Percentiles rank a stretch among this genome's conserved stretches.
phyloP scores from a whole-genome alignment of 441 rosid species.

The Iberis amara region DNA sequence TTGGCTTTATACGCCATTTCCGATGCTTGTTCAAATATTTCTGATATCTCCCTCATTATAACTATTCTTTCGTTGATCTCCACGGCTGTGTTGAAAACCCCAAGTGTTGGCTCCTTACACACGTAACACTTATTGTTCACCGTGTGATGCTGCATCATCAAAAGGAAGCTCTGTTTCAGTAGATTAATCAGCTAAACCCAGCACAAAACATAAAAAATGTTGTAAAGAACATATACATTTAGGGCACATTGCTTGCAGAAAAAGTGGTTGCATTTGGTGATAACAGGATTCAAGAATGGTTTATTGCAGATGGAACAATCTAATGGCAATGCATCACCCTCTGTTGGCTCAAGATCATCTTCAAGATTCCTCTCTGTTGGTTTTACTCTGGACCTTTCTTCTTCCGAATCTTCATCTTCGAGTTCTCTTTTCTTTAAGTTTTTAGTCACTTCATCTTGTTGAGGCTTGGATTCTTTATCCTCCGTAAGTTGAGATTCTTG shows the following conservation, averaged over 20 bases:
- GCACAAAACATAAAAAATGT: too few species aligned
- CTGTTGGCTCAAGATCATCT: slow-evolving; percentile 22
- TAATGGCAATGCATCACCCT: slow-evolving; percentile 44
- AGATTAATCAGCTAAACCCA: too few species aligned
- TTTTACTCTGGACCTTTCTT: background rate
- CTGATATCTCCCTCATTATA: background rate
- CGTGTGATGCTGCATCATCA: slow-evolving; percentile 52
- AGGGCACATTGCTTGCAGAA: slow-evolving; percentile 72
- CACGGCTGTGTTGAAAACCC: slow-evolving; percentile 62
- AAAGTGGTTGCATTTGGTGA: slow-evolving; percentile 69
- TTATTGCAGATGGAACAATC: slow-evolving; percentile 67
- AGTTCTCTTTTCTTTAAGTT: background rate
- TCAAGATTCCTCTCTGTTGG: slow-evolving; percentile 34
- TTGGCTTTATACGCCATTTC: background rate
- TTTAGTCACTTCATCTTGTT: background rate
- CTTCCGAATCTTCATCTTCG: background rate
- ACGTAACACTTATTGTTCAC: slow-evolving; percentile 68
- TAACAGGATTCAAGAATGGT: slow-evolving; percentile 64
- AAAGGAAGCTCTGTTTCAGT: slow-evolving; percentile 4
- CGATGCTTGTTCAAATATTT: background rate
- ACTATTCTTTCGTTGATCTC: slow-evolving; percentile 44
- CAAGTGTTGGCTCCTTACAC: slow-evolving; percentile 60
- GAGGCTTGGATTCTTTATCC: background rate
- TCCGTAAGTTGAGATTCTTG: background rate
- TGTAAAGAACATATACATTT: background rate